Evolutionary conservation across 2,329 filamentous ascomycete genomes (phyloP).

Genomic region (Dactylonectria macrodidyma): DNA sequence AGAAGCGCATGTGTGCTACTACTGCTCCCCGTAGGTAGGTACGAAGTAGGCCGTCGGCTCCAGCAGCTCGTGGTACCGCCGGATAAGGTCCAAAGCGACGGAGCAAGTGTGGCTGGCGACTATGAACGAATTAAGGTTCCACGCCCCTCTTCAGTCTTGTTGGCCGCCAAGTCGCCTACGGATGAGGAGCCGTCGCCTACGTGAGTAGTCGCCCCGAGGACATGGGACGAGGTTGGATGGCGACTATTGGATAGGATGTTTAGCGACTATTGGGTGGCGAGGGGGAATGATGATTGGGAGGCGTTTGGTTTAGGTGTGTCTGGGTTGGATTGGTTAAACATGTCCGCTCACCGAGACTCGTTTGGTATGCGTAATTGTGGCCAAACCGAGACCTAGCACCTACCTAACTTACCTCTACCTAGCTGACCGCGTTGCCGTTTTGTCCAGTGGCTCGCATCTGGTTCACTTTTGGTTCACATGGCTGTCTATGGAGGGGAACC

Average conservation of each 20-base stretch:
- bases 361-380: no score
- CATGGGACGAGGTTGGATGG: no score
- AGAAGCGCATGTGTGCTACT: no score
- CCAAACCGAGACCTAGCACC: background rate
- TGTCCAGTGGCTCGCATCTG: background rate
- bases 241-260: no score
- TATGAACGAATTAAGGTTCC: slow-evolving; percentile 46
- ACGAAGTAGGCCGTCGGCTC: background rate
- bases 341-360: no score
- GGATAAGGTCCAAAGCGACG: slow-evolving; percentile 42
- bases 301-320: no score
- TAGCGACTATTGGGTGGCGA: no score
- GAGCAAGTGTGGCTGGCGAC: slow-evolving; percentile 43
- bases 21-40: no score
- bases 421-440: background rate
- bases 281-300: no score
- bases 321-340: no score
- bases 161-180: background rate
- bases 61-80: slow-evolving; percentile 34
- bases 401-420: background rate
- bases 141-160: slow-evolving; percentile 40
- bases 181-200: no score
- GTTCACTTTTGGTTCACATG: background rate
- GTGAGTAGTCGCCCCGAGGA: no score
- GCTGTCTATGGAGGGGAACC: slow-evolving; percentile 5